Evolutionary conservation across 441 rosid species (phyloP), one percentile per base, ranked within the genome.

Genomic region (Flueggea neowawraea): DNA sequence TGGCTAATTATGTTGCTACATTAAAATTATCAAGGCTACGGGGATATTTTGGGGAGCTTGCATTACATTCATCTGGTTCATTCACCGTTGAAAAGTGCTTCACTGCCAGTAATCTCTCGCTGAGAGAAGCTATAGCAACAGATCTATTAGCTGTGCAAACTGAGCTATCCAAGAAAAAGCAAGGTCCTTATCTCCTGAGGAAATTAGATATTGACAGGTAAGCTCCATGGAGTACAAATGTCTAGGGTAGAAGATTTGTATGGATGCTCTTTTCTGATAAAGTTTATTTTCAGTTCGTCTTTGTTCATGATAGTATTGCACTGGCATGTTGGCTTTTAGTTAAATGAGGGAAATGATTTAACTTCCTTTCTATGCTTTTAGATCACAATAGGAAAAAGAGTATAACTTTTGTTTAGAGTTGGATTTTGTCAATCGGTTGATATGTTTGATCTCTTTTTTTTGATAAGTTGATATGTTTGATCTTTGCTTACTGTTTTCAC

Each of bases 51-150:
- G 94, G 94, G 32, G 94, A 86, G 78, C 87, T 94, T 67, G 75
- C 94, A 13, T 69, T 78, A 78, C 78, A 80, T 47, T 72, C 90
- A 0, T 89, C 96, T 12, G 91, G 99, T 69, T 89, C 94, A 67
- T 94, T 89, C 70, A 86, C 91, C 4, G 82, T 91, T 60, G 96
- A 89, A 69, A 95, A 81, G 72, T 91, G 99, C 78, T 91, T 95
- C 57, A 45, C 70, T 60, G 87, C 84, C 52, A 73, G 94, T 80
- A 86, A 83, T 70, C 55, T 80, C 72, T 78, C 95, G 44, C 66
- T 85, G 51, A 82, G 80, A 73, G 97, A 91, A 75, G 72, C 84
- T 69, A 84, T 95, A 73, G 96, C 83, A 56, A 66, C 82, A 32
- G 99, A 95, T 66, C 63, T 95, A 68, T 68, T 77, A 68, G 79